Percentiles rank a stretch among this genome's conserved stretches.
Evolutionary conservation across 2,329 filamentous ascomycete species (phyloP).

Genomic region (Beauveria medogensis): DNA sequence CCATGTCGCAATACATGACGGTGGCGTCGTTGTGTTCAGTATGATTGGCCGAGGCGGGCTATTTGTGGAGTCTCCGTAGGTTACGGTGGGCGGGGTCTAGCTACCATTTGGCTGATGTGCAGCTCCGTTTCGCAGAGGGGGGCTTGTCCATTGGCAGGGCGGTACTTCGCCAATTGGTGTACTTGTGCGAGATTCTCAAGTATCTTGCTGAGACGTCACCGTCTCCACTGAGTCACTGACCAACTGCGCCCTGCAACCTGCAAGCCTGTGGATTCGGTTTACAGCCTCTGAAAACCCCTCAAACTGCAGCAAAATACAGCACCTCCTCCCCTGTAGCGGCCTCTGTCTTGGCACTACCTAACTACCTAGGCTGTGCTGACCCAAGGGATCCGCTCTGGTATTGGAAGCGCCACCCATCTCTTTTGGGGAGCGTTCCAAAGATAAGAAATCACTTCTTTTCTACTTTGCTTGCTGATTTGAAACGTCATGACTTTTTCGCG

Average conservation of each 20-base stretch:
- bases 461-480: neutral
- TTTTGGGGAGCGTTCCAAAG: too few relatives aligned
- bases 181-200: too few relatives aligned
- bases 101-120: slow-evolving; percentile 6
- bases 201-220: too few relatives aligned
- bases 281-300: neutral
- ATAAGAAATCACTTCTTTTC: too few relatives aligned
- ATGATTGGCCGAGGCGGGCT: neutral
- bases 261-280: neutral
- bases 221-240: too few relatives aligned
- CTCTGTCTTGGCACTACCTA: too few relatives aligned
- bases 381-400: too few relatives aligned
- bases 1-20: slow-evolving; percentile 8
- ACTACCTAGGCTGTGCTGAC: too few relatives aligned
- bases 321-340: too few relatives aligned
- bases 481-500: slow-evolving; percentile 2
- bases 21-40: neutral
- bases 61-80: neutral
- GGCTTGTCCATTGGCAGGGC: too few relatives aligned
- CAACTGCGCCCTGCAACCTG: neutral
- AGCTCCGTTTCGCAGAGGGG: slow-evolving; percentile 1
- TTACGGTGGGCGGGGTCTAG: slow-evolving; percentile 2
- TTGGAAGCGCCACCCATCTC: too few relatives aligned
- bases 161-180: too few relatives aligned
- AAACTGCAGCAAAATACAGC: neutral